These are phyloP conservation scores for Pythium sp. DNA, from an alignment of 352 stramenopile species.

Conservation along the genomic window DNA sequence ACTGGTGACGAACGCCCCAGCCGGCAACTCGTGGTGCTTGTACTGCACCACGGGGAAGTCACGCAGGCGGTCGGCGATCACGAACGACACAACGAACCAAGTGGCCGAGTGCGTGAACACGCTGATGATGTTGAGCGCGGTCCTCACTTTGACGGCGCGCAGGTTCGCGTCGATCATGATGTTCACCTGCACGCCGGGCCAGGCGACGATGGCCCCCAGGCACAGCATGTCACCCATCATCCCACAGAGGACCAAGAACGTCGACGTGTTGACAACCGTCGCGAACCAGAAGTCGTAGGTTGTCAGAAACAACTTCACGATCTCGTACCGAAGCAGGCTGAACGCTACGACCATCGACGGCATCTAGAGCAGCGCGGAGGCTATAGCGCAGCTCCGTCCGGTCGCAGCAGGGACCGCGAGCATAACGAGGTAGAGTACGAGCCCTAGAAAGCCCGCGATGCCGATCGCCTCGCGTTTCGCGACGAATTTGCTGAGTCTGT, in stretches of 20 bases:
- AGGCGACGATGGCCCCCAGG: constrained; percentile 2
- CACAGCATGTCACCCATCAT: constrained; percentile 3
- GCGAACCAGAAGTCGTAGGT: constrained; percentile 20
- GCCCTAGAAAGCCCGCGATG: neutral
- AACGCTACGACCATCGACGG: neutral
- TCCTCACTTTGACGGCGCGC: constrained; percentile 8
- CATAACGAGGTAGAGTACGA: constrained; percentile 6
- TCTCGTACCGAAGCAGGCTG: constrained; percentile 13
- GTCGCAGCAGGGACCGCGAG: neutral
- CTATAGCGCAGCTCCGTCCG: neutral
- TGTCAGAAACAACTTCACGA: constrained; percentile 8
- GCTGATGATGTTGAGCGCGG: constrained; percentile 7
- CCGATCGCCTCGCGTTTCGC: neutral
- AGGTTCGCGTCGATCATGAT: constrained; percentile 20
- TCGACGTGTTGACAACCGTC: constrained; percentile 8
- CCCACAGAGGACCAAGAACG: neutral
- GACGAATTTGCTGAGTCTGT: neutral
- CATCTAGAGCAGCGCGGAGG: neutral
- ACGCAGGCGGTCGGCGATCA: constrained; percentile 3
- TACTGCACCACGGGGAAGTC: constrained; percentile 3
- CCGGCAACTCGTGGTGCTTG: constrained; percentile 4
- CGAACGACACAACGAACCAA: constrained; percentile 8
- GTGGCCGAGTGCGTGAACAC: neutral
- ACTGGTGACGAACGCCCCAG: constrained; percentile 10
- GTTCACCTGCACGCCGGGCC: constrained; percentile 14